Conservation (phyloP, 2,329 filamentous ascomycete species). For the Aspergillus spinulosporus region DNA sequence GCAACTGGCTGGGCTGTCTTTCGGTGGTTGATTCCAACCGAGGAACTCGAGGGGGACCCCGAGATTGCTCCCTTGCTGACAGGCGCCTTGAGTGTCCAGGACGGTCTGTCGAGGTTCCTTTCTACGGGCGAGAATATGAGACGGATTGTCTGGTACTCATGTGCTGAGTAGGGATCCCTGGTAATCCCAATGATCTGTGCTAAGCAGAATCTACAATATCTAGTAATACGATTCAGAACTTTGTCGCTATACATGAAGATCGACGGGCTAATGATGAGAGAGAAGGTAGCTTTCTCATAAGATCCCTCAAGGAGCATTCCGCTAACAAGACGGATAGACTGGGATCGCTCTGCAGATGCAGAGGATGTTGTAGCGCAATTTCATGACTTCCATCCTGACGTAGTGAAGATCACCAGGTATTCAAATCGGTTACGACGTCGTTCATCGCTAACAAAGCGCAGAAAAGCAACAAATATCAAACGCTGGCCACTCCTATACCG, state of each 20-base stretch:
- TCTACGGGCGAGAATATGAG: constrained; percentile 19
- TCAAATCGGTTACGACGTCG: fast-evolving
- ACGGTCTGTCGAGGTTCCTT: constrained; percentile 30
- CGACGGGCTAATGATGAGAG: background rate
- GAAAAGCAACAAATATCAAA: constrained; percentile 9
- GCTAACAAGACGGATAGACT: background rate
- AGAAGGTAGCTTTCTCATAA: constrained; percentile 4
- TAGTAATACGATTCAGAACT: constrained; percentile 32
- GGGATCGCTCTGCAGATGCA: constrained; percentile 11
- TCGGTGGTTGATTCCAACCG: constrained; percentile 26
- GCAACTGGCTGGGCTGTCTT: constrained; percentile 28
- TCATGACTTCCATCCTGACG: constrained; percentile 4
- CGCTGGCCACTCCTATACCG: constrained; percentile 30
- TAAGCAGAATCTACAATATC: background rate
- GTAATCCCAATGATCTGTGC: background rate
- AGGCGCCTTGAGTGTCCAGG: background rate
- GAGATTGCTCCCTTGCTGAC: constrained; percentile 18
- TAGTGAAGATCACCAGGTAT: constrained; percentile 8
- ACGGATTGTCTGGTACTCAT: constrained; percentile 33
- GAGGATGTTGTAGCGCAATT: constrained; percentile 10
- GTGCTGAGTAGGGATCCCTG: constrained; percentile 25
- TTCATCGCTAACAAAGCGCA: constrained; percentile 16
- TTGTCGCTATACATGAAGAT: constrained; percentile 28
- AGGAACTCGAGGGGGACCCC: constrained; percentile 32
- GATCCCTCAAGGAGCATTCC: background rate